phyloP scores from a whole-genome alignment of 2,329 filamentous ascomycete species.

The Alternaria arbusti region DNA sequence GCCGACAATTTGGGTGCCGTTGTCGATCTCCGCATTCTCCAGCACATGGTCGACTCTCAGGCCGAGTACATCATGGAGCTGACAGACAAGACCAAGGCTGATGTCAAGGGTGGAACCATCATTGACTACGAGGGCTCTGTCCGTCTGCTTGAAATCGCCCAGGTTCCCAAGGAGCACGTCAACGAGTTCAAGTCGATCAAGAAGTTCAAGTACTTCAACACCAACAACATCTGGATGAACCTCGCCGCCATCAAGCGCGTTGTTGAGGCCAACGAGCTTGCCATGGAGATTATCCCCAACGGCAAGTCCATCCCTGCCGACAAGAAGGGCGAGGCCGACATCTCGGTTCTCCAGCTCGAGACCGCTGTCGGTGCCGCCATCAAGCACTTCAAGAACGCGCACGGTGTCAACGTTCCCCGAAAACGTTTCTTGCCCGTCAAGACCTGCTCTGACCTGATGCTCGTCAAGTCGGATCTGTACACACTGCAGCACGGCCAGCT shows the following conservation, averaged over 20 bases:
- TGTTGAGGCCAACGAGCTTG: conserved; percentile 96
- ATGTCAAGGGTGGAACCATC: conserved; percentile 99
- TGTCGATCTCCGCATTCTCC: conserved; percentile 95
- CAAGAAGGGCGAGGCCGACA: conserved; percentile 99
- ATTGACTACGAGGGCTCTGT: conserved; percentile 99
- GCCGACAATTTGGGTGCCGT: conserved; percentile 98
- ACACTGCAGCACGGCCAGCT: conserved; percentile 98
- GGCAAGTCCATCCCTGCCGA: conserved; percentile 98
- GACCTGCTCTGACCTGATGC: conserved; percentile 99
- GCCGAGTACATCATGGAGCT: conserved; percentile 99
- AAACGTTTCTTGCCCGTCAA: conserved; percentile 99
- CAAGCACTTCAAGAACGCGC: conserved; percentile 97
- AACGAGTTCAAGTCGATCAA: conserved; percentile 99
- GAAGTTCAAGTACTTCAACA: conserved; percentile 99
- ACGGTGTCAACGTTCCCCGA: conserved; percentile 98
- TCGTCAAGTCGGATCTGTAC: conserved; percentile 99
- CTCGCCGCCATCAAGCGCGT: conserved; percentile 97
- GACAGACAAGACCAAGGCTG: conserved; percentile 99
- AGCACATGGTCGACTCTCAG: conserved; percentile 98
- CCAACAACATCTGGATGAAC: conserved; percentile 99
- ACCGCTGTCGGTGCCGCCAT: conserved; percentile 98
- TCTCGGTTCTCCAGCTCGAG: conserved; percentile 97
- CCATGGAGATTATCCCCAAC: conserved; percentile 99
- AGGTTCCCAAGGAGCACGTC: conserved; percentile 99
- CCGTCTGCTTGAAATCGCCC: conserved; percentile 95